These are phyloP conservation scores for Kuraishia piskuri DNA, from an alignment of 805 yeast genomes.

Conservation along the genomic window DNA sequence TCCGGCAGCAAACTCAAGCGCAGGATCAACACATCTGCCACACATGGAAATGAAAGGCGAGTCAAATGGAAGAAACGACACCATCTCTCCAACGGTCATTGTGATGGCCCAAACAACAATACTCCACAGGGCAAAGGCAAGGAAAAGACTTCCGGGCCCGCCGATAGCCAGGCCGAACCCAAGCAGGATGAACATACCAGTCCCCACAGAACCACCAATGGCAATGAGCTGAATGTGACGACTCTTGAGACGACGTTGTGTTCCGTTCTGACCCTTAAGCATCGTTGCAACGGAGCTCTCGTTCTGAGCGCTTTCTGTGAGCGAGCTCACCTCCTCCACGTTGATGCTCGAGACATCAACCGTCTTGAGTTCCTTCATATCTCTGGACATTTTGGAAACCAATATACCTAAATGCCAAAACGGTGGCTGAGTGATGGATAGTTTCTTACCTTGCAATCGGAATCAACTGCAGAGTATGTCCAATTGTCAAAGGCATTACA, in stretches of 20 bases:
- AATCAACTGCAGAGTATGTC: background rate
- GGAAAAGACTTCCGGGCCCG: conserved; percentile 33
- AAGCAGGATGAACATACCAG: conserved; percentile 34
- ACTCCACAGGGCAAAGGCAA: conserved; percentile 33
- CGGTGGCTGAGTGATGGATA: background rate
- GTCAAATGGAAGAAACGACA: conserved; percentile 35
- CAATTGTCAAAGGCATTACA: background rate
- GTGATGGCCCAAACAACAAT: conserved; percentile 33
- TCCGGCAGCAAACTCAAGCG: conserved; percentile 37
- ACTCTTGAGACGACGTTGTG: conserved; percentile 24
- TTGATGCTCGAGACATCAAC: background rate
- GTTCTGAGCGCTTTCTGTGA: background rate
- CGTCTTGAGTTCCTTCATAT: background rate
- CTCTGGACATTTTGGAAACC: background rate
- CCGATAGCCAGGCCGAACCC: conserved; percentile 28
- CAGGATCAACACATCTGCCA: conserved; percentile 36
- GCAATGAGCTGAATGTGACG: conserved; percentile 41
- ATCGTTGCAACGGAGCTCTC: background rate
- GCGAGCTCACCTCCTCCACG: background rate
- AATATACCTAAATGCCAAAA: background rate
- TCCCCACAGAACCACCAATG: conserved; percentile 43
- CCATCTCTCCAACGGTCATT: conserved; percentile 37
- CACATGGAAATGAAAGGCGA: conserved; percentile 40
- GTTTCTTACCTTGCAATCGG: background rate
- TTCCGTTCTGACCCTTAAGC: conserved; percentile 1